Base-by-base conservation (phyloP, 2,329 filamentous ascomycete genomes). In the Fusarium brevicatenulatum region DNA sequence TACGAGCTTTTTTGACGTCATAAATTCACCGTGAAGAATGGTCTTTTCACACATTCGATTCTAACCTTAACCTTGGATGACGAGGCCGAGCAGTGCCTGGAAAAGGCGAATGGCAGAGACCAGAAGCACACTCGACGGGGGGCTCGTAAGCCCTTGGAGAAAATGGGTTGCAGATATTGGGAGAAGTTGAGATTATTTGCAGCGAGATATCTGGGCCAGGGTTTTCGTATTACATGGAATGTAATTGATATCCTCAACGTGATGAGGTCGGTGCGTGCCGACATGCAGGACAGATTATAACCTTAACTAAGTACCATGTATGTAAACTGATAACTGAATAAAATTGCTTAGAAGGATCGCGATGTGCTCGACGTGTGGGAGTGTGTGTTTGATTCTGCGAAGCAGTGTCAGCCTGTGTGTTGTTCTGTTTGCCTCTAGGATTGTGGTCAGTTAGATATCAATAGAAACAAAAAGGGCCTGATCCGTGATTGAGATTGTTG, bases 371-470 rank as follows among this genome's bases (percentile, higher is more conserved):
- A 28, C 12, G 12, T 9, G 23, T 37, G 23, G n/a, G n/a, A 43
- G 7, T 23, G 47, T 52, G 10, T 36, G 47, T 52, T 28, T 39
- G 34, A 53, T 25, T 25, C 34, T 39, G 50, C 23, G 9, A 28
- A 53, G n/a, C 34, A 42, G 21, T 42, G 23, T 9, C 50, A 25
- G 34, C 28, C 19, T n/a, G 15, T 19, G 15, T 19, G 10, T 54
- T 21, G 19, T 42, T 7, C 8, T 42, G 19, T 28, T 54, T 40
- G 34, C 15, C 8, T 53, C 23, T 13, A 18, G 25, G 11, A 28
- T 25, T 13, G 5, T 7, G 19, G 15, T 9, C 5, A 5, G 13
- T 3, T 12, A 9, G 5, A 39, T 4, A 28, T 4, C 16, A 8
- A 9, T 9, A 18, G 7, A 37, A 37, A 28, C 8, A 9, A 12